Evolutionary conservation across 2,329 filamentous ascomycete species (phyloP), one percentile per base, ranked within the genome.

Genomic region (Verticillium isaacii): DNA sequence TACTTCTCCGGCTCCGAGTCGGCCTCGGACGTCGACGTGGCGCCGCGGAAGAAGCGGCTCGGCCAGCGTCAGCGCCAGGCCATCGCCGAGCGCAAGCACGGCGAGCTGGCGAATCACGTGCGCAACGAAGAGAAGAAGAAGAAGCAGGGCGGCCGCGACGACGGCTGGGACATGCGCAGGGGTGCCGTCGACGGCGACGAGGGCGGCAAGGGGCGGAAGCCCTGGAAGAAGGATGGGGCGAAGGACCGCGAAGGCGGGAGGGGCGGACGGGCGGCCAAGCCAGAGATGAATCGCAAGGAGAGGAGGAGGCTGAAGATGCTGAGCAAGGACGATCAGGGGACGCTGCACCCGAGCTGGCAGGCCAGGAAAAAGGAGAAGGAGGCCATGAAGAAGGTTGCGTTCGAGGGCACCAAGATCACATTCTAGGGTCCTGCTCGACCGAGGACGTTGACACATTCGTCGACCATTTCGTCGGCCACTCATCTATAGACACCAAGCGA

Each of bases 1-100:
- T 96, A 94, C 76, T 84, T 91, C 68, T 92, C 90, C 2, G 90
- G 89, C 56, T 91, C 88, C 9, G 90, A 91, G 67, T 86, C 83
- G 0, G 85, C 84, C 7, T 90, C 88, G 0, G 88, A 90, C 65
- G 78, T 91, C 25, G 90, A 92, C 59, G 74, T 81, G 2, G 84
- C 83, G 6, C 75, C 81, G 0, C 85, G 86, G 68, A 93, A 93
- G 75, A 93, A 94, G 69, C 82, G 90, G 25, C 82, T 86, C 56
- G 91, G 91, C 3, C 91, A 96, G 75, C 84, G 87, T 54, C 90
- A 89, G n/a, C 85, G 91, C 9, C 89, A 91, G 71, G 85, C 87
- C 29, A 89, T 95, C 62, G 90, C 87, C 80, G 91, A 94, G 77
- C 89, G 91, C 77, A 94, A 93, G 71, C 94, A 83, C 72, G 90